Conservation (phyloP, 495 filamentous ascomycete species). For the Staphylotrichum tortipilum region DNA sequence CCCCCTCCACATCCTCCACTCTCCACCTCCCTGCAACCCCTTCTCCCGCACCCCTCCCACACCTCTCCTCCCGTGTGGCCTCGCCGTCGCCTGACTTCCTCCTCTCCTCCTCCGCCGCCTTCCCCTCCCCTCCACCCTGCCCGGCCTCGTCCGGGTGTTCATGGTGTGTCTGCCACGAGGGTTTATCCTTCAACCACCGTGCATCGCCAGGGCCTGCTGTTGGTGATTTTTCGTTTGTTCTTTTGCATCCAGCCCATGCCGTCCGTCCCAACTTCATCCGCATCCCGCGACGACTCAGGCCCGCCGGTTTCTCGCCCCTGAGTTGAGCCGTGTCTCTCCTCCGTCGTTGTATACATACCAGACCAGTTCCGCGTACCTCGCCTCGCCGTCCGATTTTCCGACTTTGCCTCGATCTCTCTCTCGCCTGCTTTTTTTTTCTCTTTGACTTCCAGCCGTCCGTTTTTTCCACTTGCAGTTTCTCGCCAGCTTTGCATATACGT, state of each 20-base stretch:
- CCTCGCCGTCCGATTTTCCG: not conserved
- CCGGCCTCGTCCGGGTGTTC: not conserved
- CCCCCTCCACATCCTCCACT: no score
- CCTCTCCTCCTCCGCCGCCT: no score
- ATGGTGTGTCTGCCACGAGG: slow-evolving; percentile 5
- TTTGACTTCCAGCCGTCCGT: not conserved
- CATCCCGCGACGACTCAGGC: no score
- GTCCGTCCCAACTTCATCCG: no score
- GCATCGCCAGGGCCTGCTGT: not conserved
- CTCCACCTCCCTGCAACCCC: no score
- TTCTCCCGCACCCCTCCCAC: no score
- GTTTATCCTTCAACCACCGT: not conserved
- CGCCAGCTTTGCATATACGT: not conserved
- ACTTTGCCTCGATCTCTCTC: not conserved
- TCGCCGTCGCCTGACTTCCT: not conserved
- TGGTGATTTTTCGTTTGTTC: not conserved
- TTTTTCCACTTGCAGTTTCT: slow-evolving; percentile 2
- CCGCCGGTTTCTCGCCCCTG: no score
- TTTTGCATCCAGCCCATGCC: not conserved
- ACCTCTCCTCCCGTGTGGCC: not conserved
- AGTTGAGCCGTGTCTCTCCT: not conserved
- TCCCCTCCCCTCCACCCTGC: slow-evolving; percentile 3
- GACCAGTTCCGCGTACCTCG: not conserved
- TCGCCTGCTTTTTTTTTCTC: no score
- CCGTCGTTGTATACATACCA: no score